Percentiles rank a stretch among this genome's conserved stretches.
Evolutionary conservation across 2,329 filamentous ascomycete genomes (phyloP).

Genomic region (Aspergillus luchuensis): DNA sequence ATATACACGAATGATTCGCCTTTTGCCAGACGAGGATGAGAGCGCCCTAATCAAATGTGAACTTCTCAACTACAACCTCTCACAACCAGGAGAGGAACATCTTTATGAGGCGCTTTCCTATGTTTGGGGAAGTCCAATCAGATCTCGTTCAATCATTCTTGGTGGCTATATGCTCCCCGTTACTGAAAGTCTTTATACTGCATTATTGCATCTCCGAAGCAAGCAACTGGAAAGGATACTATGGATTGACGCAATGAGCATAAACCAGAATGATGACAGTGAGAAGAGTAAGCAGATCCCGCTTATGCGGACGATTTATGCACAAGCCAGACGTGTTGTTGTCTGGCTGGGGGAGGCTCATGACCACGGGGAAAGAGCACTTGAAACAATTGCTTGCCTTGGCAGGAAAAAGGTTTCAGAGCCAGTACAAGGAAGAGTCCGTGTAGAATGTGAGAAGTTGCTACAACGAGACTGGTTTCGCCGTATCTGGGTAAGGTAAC

Average conservation of each 20-base stretch:
- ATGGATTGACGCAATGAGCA: slow-evolving; percentile 28
- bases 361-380: neutral
- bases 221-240: neutral
- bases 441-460: neutral
- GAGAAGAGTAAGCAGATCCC: slow-evolving; percentile 26
- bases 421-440: neutral
- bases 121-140: neutral
- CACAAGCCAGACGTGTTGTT: slow-evolving; percentile 14
- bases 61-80: neutral
- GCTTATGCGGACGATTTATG: slow-evolving; percentile 24
- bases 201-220: neutral
- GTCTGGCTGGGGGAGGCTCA: slow-evolving; percentile 19
- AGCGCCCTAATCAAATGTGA: neutral
- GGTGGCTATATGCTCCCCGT: neutral
- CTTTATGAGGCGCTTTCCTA: neutral
- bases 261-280: slow-evolving; percentile 23
- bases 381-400: neutral
- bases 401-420: neutral
- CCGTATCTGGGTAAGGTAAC: slow-evolving; percentile 7
- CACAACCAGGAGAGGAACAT: neutral
- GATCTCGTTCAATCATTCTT: neutral
- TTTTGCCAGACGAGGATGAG: neutral
- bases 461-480: slow-evolving; percentile 8
- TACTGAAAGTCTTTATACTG: slow-evolving; percentile 7
- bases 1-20: slow-evolving; percentile 5